Evolutionary conservation across 148 eudicot species (phyloP), one percentile per base, ranked within the genome.

Genomic region (Silene conica): DNA sequence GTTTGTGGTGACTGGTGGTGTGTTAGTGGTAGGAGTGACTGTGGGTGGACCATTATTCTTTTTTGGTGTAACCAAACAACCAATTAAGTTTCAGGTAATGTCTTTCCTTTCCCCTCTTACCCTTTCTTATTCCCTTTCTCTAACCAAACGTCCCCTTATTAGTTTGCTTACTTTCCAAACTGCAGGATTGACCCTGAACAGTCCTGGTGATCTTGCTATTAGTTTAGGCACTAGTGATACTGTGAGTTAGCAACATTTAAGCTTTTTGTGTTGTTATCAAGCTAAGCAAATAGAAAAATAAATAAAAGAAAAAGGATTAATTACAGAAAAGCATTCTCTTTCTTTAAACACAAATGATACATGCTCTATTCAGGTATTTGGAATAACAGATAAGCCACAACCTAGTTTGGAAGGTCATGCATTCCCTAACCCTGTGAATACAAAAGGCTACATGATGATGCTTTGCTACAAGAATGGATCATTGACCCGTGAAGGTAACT

Each of bases 211-310:
- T 79, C 89, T 94, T 81, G 98, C 93, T 63, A 84, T 94, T 59
- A 94, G 98, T 86, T 96, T 91, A 66, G 98, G 98, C 63, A 94
- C 98, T 28, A 94, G 98, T 81, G 98, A 94, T 83, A 94, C 98
- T 43, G 98, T 94, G 73, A 89, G 96, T 89, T 52, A 14, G 48
- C 71, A 2, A 2, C 19, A 9, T 18, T 63, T 69, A 15, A 52
- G 22, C 4, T 18, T 38, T 70, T 79, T 19, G 8, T 73, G 57
- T 28, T 63, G 55, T 46, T 61, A 59, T 63, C 13, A 5, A 56
- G 55, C 55, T 50, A 50, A 50, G 55, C 55, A 50, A 57, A 15
- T 45, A 2, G 21, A 19, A n/a, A 63, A 11, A 10, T 13, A 57
- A 28, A 43, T 7, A 13, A 63, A 22, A 28, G n/a, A 26, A 15